These are phyloP conservation scores for Kazachstania africana DNA, from an alignment of 805 yeast genomes.

Conservation along the genomic window DNA sequence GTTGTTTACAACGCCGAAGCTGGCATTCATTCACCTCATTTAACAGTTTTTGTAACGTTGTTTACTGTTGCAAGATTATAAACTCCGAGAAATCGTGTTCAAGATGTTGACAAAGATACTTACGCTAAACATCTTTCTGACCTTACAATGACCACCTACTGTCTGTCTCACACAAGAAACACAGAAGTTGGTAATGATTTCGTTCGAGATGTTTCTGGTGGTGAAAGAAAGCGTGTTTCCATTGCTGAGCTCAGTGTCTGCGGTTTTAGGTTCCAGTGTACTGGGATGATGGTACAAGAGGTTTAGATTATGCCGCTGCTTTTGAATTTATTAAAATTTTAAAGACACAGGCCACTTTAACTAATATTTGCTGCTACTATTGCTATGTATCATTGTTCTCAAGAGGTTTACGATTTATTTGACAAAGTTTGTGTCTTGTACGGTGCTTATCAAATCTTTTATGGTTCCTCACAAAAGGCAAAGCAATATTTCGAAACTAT, in stretches of 20 bases:
- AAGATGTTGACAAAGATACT: conserved; percentile 45
- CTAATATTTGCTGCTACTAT: conserved; percentile 47
- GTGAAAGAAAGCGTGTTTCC: conserved; percentile 77
- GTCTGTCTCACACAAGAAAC: conserved; percentile 46
- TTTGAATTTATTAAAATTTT: conserved; percentile 59
- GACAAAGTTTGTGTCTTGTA: conserved; percentile 52
- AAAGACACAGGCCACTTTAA: conserved; percentile 45
- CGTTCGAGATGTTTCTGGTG: conserved; percentile 71
- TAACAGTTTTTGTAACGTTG: conserved; percentile 56
- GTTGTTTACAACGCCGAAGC: conserved; percentile 60
- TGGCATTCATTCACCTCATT: conserved; percentile 56
- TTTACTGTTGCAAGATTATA: conserved; percentile 49
- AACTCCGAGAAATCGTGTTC: conserved; percentile 50
- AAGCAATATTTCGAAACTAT: conserved; percentile 46
- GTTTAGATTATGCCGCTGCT: conserved; percentile 77
- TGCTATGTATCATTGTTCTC: conserved; percentile 61
- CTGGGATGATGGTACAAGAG: conserved; percentile 83
- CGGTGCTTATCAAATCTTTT: conserved; percentile 51
- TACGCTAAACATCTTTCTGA: conserved; percentile 44
- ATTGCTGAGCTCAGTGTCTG: conserved; percentile 66
- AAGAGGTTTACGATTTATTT: conserved; percentile 51
- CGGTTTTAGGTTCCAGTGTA: conserved; percentile 51
- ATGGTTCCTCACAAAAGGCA: conserved; percentile 47
- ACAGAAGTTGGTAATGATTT: conserved; percentile 52
- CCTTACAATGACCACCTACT: conserved; percentile 45